Evolutionary conservation across 352 stramenopile species (phyloP).

Genomic region (Pseudoperonospora humuli): DNA sequence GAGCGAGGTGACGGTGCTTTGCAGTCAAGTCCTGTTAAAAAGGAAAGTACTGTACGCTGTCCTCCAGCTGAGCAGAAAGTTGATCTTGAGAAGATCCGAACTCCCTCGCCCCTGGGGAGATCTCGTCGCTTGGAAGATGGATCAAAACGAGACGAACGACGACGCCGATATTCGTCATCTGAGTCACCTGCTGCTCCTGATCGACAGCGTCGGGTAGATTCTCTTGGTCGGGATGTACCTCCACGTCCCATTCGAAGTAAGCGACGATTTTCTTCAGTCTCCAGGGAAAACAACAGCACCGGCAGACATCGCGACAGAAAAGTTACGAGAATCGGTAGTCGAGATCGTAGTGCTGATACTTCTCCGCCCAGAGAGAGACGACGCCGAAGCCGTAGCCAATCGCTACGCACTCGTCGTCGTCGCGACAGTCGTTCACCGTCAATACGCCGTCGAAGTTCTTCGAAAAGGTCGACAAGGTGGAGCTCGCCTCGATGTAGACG

Average conservation of each 20-base stretch:
- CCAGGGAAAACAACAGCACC: not conserved
- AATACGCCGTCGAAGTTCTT: conserved; percentile 5
- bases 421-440: conserved; percentile 15
- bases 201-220: conserved; percentile 21
- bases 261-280: conserved; percentile 2
- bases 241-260: conserved; percentile 5
- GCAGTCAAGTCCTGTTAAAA: conserved; percentile 3
- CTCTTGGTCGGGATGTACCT: conserved; percentile 23
- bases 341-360: conserved; percentile 1
- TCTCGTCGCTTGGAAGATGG: conserved; percentile 9
- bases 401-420: conserved; percentile 7
- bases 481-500: conserved; percentile 6
- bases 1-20: conserved; percentile 10
- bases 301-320: conserved; percentile 7
- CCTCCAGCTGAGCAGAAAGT: not conserved
- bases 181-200: conserved; percentile 8
- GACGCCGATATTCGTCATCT: conserved; percentile 1
- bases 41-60: conserved; percentile 3
- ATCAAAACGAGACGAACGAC: conserved; percentile 3
- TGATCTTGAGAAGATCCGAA: conserved; percentile 3
- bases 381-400: conserved; percentile 16
- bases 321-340: conserved; percentile 1
- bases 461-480: conserved; percentile 18
- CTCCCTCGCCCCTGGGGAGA: conserved; percentile 17
- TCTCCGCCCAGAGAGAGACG: conserved; percentile 8